phyloP scores from a whole-genome alignment of 495 filamentous ascomycete genomes.

The Monascus purpureus region DNA sequence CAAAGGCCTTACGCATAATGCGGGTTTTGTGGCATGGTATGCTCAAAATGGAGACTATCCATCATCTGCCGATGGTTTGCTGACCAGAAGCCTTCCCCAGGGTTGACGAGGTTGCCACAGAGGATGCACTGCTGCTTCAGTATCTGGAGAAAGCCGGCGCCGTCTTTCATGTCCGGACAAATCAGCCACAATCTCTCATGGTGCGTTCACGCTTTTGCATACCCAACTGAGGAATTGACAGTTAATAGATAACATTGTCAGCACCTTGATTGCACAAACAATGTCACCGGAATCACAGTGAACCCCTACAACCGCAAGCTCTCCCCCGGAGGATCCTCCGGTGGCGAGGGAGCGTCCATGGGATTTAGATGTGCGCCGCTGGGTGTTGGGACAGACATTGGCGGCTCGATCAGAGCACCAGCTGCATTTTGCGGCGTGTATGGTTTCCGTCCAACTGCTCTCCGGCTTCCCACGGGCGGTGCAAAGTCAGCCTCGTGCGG shows the following conservation, averaged over 20 bases:
- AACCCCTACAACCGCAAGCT: conserved; percentile 48
- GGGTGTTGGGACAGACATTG: conserved; percentile 55
- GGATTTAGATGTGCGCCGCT: conserved; percentile 46
- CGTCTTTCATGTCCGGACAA: conserved; percentile 53
- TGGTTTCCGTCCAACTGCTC: conserved; percentile 40
- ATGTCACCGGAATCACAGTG: conserved; percentile 47
- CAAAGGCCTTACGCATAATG: conserved; percentile 27
- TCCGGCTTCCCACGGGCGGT: conserved; percentile 35
- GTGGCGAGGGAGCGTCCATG: conserved; percentile 55
- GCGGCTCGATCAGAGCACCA: conserved; percentile 48
- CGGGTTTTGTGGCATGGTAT: conserved; percentile 27
- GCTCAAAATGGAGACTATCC: too few species aligned
- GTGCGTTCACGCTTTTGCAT: conserved; percentile 8
- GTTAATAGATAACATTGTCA: conserved; percentile 3
- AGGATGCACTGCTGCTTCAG: conserved; percentile 24
- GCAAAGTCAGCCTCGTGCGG: conserved; percentile 34
- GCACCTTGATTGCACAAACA: conserved; percentile 39
- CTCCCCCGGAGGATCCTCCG: conserved; percentile 48
- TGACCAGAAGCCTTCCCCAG: too few species aligned
- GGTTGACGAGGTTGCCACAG: conserved; percentile 17
- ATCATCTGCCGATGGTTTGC: too few species aligned
- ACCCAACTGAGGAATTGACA: background rate
- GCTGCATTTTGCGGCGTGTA: conserved; percentile 46
- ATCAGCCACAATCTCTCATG: conserved; percentile 39
- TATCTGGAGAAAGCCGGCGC: conserved; percentile 29